A percentile compares a stretch with the other conserved stretches of the same genome.
These are phyloP conservation scores for Rugonectria rugulosa DNA, from an alignment of 2,329 filamentous ascomycete genomes.

Conservation along the genomic window DNA sequence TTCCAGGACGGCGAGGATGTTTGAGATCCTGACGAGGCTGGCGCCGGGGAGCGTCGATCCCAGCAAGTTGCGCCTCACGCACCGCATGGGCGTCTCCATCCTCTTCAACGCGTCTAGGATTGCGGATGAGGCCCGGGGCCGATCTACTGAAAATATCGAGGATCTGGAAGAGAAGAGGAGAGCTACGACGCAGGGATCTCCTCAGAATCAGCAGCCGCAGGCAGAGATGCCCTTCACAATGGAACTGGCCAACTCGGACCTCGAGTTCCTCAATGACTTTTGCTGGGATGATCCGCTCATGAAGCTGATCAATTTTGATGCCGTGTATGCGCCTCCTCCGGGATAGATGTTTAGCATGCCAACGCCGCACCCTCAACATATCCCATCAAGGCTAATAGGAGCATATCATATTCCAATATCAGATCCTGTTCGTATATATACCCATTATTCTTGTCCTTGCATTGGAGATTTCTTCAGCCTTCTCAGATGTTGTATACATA, in stretches of 20 bases:
- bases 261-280: constrained; percentile 20
- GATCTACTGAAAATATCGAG: constrained; percentile 13
- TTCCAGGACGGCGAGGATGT: constrained; percentile 10
- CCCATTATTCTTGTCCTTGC: too few species aligned
- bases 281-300: constrained; percentile 27
- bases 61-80: constrained; percentile 10
- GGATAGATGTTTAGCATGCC: neutral
- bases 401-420: too few species aligned
- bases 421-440: too few species aligned
- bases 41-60: neutral
- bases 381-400: too few species aligned
- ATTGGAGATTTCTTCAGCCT: too few species aligned
- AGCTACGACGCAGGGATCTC: neutral
- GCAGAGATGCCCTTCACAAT: neutral
- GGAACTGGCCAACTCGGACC: constrained; percentile 1
- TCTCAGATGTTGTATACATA: too few species aligned
- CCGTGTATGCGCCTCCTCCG: neutral
- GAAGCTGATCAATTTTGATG: constrained; percentile 22
- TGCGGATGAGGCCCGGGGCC: constrained; percentile 22
- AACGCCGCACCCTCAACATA: too few species aligned
- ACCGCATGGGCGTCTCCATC: constrained; percentile 27
- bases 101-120: constrained; percentile 23
- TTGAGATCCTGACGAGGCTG: constrained; percentile 22
- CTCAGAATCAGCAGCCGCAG: neutral
- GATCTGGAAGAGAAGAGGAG: neutral